These are phyloP conservation scores for Fragilaria radians DNA, from an alignment of 108 stramenopile species.

Conservation along the genomic window DNA sequence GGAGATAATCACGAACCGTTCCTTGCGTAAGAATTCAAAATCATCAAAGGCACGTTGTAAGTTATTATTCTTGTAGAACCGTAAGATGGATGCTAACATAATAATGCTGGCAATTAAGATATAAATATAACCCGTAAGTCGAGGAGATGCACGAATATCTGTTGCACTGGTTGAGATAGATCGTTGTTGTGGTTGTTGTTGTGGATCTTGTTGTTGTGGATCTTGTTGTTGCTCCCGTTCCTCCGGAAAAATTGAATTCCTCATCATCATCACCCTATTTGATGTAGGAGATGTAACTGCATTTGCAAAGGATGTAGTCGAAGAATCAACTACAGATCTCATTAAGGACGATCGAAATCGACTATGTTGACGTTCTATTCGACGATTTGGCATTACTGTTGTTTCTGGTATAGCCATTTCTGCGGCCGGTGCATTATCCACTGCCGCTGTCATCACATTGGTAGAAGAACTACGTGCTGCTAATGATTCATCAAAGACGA, in stretches of 20 bases:
- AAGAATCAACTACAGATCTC: not conserved
- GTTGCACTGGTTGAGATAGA: not conserved
- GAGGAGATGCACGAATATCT: constrained; percentile 47
- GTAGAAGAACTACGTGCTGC: no score
- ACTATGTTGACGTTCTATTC: not conserved
- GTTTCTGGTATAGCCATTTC: no score
- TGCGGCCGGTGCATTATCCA: no score
- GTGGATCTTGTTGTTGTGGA: no score
- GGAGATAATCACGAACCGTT: not conserved
- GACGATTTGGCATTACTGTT: not conserved
- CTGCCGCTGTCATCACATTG: no score
- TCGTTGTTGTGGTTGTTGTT: not conserved
- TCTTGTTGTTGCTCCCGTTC: no score
- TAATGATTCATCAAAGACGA: not conserved
- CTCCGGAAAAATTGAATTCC: no score
- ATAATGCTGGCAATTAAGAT: constrained; percentile 31
- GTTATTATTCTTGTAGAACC: constrained; percentile 17
- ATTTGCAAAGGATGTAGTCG: no score
- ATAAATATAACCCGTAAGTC: constrained; percentile 45
- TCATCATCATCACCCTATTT: no score
- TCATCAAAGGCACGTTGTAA: not conserved
- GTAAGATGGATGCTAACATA: constrained; percentile 30
- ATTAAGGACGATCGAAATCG: not conserved
- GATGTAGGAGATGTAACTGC: no score
- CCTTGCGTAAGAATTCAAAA: constrained; percentile 9